Evolutionary conservation across 192 early-diverging fungal species (phyloP), one percentile per base, ranked within the genome.

Genomic region (Backusella luteola): DNA sequence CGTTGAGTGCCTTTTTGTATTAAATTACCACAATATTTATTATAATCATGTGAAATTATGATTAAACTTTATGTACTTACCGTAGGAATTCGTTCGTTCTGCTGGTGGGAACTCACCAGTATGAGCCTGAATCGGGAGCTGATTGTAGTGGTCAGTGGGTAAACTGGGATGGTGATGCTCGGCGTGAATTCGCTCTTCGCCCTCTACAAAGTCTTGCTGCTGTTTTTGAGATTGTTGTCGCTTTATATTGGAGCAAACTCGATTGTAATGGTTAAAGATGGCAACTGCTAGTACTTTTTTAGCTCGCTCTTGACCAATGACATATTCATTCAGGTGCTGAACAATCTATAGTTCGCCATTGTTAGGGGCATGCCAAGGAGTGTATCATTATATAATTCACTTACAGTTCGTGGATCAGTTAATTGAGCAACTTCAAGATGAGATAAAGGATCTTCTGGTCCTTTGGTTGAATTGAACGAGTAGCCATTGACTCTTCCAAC

Each of bases 281-380:
- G 95, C 94, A 7, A 96, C 94, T 3, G 95, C 85, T 38, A 96
- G 78, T 12, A 90, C 91, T 81, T 91, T 92, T 79, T 96, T 96
- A 17, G 94, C 89, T 21, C 89, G 85, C 32, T 92, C 93, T 81
- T 96, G 95, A 12, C 94, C 94, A 75, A 96, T 94, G 11, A 96
- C 91, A 79, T 94, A 94, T 56, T 95, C 92, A 85, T 96, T 90
- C 79, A 96, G 71, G 69, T 93, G 91, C 53, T 91, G 86, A 71
- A 91, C 89, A 77, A 94, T 94, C 91, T 93, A 68, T 35, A 38
- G 29, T 9, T 11, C 29, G 7, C 6, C 15, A 32, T 56, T 38
- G 36, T n/a, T 29, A 29, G 26, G 29, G 3, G 29, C 23, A 49
- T 1, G 6, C 6, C 17, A 49, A 6, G 5, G 46, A 1, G 6